Percentiles rank a stretch among this genome's conserved stretches.
phyloP scores from a whole-genome alignment of 2,329 filamentous ascomycete genomes.

The Penicillium sp. region DNA sequence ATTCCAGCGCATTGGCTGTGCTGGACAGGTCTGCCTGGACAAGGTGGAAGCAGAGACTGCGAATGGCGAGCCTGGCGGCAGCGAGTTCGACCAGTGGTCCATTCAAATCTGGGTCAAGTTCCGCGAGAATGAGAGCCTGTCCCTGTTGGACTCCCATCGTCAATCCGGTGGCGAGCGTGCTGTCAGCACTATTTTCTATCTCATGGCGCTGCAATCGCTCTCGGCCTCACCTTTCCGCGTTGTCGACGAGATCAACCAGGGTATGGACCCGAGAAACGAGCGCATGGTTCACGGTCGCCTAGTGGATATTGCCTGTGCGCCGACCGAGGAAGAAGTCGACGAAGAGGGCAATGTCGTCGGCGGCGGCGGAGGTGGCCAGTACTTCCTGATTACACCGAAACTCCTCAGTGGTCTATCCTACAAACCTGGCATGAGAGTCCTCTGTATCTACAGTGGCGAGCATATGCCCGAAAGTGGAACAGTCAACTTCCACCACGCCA shows the following conservation, averaged over 20 bases:
- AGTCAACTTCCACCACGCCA: conserved; percentile 39
- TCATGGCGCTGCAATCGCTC: conserved; percentile 94
- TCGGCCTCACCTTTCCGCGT: conserved; percentile 95
- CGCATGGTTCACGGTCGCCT: conserved; percentile 97
- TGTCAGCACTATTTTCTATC: conserved; percentile 97
- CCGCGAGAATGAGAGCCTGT: conserved; percentile 79
- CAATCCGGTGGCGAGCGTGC: conserved; percentile 96
- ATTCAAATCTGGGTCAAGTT: conserved; percentile 95
- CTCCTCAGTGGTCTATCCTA: conserved; percentile 82
- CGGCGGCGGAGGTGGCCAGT: conserved; percentile 60
- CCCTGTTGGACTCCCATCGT: conserved; percentile 83
- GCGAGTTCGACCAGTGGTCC: conserved; percentile 91
- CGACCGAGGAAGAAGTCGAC: conserved; percentile 53
- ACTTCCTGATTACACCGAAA: conserved; percentile 98
- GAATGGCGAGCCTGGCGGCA: conserved; percentile 40
- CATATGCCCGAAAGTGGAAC: conserved; percentile 44
- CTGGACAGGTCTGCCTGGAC: conserved; percentile 82
- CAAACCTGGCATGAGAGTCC: conserved; percentile 84
- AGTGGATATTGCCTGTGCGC: conserved; percentile 87
- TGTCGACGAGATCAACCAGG: conserved; percentile 99
- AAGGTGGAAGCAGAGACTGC: conserved; percentile 57
- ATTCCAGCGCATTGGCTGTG: conserved; percentile 90
- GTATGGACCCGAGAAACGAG: conserved; percentile 98
- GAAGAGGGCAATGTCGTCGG: conserved; percentile 38
- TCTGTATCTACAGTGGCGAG: conserved; percentile 91